phyloP scores from a whole-genome alignment of 2,329 filamentous ascomycete species.

The Pezicula radicicola region DNA sequence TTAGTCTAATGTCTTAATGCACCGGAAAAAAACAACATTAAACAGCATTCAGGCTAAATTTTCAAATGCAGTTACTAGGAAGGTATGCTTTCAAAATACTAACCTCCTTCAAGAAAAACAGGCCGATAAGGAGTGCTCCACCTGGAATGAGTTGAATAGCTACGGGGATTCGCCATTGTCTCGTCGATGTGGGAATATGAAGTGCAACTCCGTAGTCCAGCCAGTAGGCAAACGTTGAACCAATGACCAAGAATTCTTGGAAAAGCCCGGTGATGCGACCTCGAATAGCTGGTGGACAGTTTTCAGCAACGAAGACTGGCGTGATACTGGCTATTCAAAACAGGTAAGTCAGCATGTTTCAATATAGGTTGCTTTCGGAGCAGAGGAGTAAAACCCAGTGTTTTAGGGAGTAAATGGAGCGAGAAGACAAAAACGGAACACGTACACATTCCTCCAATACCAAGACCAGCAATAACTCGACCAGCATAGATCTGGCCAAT shows the following conservation, averaged over 20 bases:
- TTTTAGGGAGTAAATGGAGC: too few species aligned
- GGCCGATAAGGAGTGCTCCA: constrained; percentile 64
- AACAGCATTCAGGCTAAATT: too few species aligned
- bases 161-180: constrained; percentile 48
- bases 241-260: constrained; percentile 33
- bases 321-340: constrained; percentile 20
- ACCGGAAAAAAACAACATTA: too few species aligned
- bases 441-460: constrained; percentile 40
- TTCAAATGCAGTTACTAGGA: too few species aligned
- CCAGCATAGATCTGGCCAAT: constrained; percentile 41
- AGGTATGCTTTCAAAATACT: too few species aligned
- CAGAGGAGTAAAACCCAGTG: too few species aligned
- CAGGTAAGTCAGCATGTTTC: too few species aligned
- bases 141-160: constrained; percentile 39
- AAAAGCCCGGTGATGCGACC: constrained; percentile 35
- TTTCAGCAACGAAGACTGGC: constrained; percentile 34
- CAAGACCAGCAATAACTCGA: constrained; percentile 43
- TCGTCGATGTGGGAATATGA: constrained; percentile 33
- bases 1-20: too few species aligned
- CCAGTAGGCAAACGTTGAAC: constrained; percentile 37
- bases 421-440: too few species aligned
- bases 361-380: too few species aligned
- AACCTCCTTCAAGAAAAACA: constrained; percentile 59
- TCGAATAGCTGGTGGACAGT: constrained; percentile 38
- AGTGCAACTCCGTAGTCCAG: constrained; percentile 43